Percentiles rank a stretch among this genome's conserved stretches.
Conservation (phyloP, 441 rosid species). For the Mallotus repandus region DNA sequence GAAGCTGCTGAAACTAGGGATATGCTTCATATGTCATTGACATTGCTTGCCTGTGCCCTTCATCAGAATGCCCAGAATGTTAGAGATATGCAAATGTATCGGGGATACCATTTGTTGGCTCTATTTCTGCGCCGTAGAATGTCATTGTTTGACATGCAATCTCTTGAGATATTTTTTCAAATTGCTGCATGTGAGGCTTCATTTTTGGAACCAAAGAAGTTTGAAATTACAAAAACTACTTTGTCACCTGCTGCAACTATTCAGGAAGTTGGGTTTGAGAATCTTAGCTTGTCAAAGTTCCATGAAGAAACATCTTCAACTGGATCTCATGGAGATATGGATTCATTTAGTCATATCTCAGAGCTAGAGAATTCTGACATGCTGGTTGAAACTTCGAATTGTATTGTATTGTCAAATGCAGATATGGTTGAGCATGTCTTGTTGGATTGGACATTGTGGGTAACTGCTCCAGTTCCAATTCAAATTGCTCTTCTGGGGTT, state of each 20-base stretch:
- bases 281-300: slow-evolving; percentile 77
- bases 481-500: slow-evolving; percentile 95
- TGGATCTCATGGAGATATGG: slow-evolving; percentile 98
- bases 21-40: slow-evolving; percentile 98
- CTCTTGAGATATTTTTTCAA: slow-evolving; percentile 94
- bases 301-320: slow-evolving; percentile 83
- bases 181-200: slow-evolving; percentile 99
- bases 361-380: slow-evolving; percentile 89
- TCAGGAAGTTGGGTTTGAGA: slow-evolving; percentile 81
- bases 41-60: slow-evolving; percentile 89
- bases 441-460: slow-evolving; percentile 99
- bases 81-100: slow-evolving; percentile 92
- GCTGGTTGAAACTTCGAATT: slow-evolving; percentile 89
- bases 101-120: slow-evolving; percentile 99
- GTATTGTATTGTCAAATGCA: slow-evolving; percentile 95
- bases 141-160: slow-evolving; percentile 96
- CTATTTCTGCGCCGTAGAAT: slow-evolving; percentile 92
- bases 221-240: slow-evolving; percentile 43
- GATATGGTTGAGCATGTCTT: slow-evolving; percentile 99
- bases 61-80: slow-evolving; percentile 97
- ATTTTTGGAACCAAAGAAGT: slow-evolving; percentile 90
- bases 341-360: slow-evolving; percentile 93
- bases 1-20: slow-evolving; percentile 97
- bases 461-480: slow-evolving; percentile 82
- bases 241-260: slow-evolving; percentile 52